These are phyloP conservation scores for Salix koriyanagi DNA, from an alignment of 345 rosid species.

Conservation along the genomic window DNA sequence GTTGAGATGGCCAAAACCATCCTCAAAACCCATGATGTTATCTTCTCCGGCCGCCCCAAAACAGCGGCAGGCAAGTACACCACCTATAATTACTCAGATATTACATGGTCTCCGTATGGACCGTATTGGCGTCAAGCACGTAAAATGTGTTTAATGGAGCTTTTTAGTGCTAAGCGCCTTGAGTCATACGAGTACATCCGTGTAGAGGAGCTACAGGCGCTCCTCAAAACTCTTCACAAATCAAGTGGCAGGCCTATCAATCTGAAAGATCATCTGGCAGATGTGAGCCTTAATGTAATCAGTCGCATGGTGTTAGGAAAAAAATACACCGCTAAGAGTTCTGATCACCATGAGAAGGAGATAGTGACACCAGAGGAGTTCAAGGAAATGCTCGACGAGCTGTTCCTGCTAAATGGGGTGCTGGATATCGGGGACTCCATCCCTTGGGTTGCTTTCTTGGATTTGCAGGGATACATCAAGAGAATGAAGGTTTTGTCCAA, in stretches of 20 bases:
- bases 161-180: conserved; percentile 57
- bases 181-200: conserved; percentile 58
- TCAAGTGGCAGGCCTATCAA: conserved; percentile 15
- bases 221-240: conserved; percentile 23
- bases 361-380: conserved; percentile 51
- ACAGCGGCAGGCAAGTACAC: conserved; percentile 61
- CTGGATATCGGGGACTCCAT: conserved; percentile 63
- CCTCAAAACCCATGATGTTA: conserved; percentile 50
- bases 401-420: conserved; percentile 57
- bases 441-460: conserved; percentile 56
- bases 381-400: conserved; percentile 64
- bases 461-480: conserved; percentile 57
- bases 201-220: conserved; percentile 36
- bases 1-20: conserved; percentile 50
- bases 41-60: conserved; percentile 46
- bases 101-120: conserved; percentile 64
- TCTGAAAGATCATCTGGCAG: conserved; percentile 44
- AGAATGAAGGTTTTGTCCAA: conserved; percentile 57
- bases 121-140: conserved; percentile 68
- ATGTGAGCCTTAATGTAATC: conserved; percentile 49
- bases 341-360: conserved; percentile 17
- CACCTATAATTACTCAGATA: conserved; percentile 55
- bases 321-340: conserved; percentile 40
- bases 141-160: conserved; percentile 52
- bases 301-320: conserved; percentile 66